Evolutionary conservation across 306 rosid genomes (phyloP).

Genomic region (Acacia crassicarpa): DNA sequence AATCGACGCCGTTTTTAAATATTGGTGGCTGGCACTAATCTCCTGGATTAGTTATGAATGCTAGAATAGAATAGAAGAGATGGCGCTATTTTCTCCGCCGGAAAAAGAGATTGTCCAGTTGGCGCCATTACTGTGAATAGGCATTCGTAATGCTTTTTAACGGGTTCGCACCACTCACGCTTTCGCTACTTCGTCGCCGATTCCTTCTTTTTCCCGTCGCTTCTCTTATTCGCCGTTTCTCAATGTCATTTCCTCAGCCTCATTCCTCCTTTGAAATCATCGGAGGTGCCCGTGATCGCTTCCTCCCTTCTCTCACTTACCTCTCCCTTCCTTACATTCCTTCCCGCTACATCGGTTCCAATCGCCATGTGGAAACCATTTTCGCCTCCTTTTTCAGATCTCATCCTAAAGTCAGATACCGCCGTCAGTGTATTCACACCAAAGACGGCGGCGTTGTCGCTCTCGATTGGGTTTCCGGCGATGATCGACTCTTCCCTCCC

Average conservation of each 20-base stretch:
- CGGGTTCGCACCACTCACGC: slow-evolving; percentile 1
- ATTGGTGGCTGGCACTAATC: not conserved
- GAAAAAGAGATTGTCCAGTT: not conserved
- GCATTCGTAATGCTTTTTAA: slow-evolving; percentile 12
- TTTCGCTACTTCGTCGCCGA: not conserved
- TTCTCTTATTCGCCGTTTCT: slow-evolving; percentile 17
- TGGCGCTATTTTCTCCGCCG: not conserved
- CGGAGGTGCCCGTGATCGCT: slow-evolving; percentile 57
- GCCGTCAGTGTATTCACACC: slow-evolving; percentile 70
- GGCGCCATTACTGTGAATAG: not conserved
- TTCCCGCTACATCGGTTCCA: slow-evolving; percentile 55
- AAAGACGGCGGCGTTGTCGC: slow-evolving; percentile 71
- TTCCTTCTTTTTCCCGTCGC: slow-evolving; percentile 9
- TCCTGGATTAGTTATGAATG: not conserved
- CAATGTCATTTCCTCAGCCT: slow-evolving; percentile 18
- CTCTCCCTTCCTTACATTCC: slow-evolving; percentile 55
- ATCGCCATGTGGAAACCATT: slow-evolving; percentile 83
- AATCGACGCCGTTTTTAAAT: not conserved
- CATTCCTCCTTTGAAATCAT: slow-evolving; percentile 66
- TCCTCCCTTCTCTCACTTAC: slow-evolving; percentile 51
- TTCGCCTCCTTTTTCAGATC: slow-evolving; percentile 76
- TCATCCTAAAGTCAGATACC: slow-evolving; percentile 56
- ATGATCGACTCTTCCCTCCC: slow-evolving; percentile 43
- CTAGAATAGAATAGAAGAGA: not conserved
- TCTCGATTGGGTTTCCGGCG: slow-evolving; percentile 84